Evolutionary conservation across 2,329 filamentous ascomycete genomes (phyloP), one percentile per base, ranked within the genome.

Genomic region (Epichloe festucae): DNA sequence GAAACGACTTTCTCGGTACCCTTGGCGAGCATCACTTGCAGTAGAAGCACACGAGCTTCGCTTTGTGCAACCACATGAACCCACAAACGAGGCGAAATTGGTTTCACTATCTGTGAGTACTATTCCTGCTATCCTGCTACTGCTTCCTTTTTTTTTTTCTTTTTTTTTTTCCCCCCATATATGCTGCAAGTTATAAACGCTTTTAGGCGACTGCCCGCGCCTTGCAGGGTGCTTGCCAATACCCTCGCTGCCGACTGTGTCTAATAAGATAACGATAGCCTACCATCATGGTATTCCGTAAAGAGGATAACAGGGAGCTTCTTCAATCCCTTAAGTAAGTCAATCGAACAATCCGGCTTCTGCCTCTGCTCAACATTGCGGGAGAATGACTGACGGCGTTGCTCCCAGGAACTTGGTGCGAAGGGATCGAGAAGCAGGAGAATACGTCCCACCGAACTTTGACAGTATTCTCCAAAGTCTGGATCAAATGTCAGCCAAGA

Each of bases 401-500:
- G 3, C 15, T 23, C 6, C 3, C 14, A 53, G 52, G n/a, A 35
- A 34, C 10, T 17, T 46, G 15, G 42, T 53, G 23, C 45, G 46
- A 35, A 48, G 52, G 31, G 52, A 53, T 45, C 39, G 41, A 14
- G 49, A 48, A 27, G 52, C 49, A 4, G 52, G 52, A 19, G 49
- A 48, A 40, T 42, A 48, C 39, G 41, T 53, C 4, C 49, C 52
- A 31, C 34, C 44, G 10, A 40, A 51, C 10, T 51, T 53, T 34
- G 49, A 53, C 23, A 48, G 46, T 12, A 51, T 51, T 40, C 41
- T 53, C 3, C 39, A 42, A 41, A 51, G 44, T 14, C 21, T 53
- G 39, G 52, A 53, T 51, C 40, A 49, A 19, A 53, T 53, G 52
- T 40, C 52, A 35, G 52, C 52, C 17, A 36, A 42, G n/a, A 51